Conservation (phyloP, 805 yeast species). For the Lachancea thermotolerans region DNA sequence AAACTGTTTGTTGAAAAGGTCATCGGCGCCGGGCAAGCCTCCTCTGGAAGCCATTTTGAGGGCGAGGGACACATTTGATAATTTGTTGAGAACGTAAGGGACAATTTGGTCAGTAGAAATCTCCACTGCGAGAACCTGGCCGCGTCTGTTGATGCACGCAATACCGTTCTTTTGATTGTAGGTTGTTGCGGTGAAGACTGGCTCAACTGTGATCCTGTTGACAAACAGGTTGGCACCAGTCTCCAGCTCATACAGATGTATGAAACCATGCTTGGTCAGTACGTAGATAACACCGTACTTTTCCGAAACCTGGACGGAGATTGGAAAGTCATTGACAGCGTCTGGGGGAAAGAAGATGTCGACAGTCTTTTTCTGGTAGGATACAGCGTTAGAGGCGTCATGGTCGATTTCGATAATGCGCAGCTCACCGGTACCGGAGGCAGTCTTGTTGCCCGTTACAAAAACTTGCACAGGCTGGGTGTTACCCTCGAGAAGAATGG, state of each 20-base stretch:
- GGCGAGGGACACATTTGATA: constrained; percentile 83
- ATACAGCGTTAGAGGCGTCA: constrained; percentile 67
- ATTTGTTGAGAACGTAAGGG: constrained; percentile 80
- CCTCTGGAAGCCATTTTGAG: constrained; percentile 88
- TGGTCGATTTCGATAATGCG: constrained; percentile 97
- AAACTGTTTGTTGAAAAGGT: constrained; percentile 84
- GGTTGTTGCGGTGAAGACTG: constrained; percentile 82
- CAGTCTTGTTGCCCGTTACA: constrained; percentile 85
- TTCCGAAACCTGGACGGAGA: constrained; percentile 78
- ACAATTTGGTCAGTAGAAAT: constrained; percentile 77
- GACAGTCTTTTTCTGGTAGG: constrained; percentile 77
- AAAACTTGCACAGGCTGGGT: constrained; percentile 71
- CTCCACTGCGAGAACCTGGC: constrained; percentile 91
- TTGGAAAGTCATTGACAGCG: constrained; percentile 94
- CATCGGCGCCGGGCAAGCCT: constrained; percentile 96
- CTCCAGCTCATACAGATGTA: constrained; percentile 91
- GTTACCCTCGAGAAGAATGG: constrained; percentile 67
- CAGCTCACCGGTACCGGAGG: constrained; percentile 71
- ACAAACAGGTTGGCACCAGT: constrained; percentile 88
- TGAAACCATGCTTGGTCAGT: constrained; percentile 92
- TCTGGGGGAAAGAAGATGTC: constrained; percentile 97
- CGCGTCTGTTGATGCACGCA: constrained; percentile 86
- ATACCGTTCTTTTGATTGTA: constrained; percentile 75
- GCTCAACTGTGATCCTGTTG: constrained; percentile 92
- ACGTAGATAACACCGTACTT: constrained; percentile 82